These are phyloP conservation scores for Rhizoclosmatium globosum DNA, from an alignment of 192 early-diverging fungal species.

Conservation along the genomic window DNA sequence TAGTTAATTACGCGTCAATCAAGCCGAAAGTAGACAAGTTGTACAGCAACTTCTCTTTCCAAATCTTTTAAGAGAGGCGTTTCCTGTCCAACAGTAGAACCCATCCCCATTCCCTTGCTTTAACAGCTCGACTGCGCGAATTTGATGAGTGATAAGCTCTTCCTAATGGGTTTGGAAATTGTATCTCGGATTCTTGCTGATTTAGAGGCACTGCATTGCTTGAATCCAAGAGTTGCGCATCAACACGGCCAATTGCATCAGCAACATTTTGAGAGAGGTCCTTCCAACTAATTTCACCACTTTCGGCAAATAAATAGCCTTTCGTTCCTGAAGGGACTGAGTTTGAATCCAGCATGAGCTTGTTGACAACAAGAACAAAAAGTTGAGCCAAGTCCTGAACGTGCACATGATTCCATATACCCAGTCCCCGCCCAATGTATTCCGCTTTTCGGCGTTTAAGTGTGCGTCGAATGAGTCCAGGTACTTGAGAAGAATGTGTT, in stretches of 20 bases:
- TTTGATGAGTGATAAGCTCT: slow-evolving; percentile 6
- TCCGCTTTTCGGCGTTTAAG: slow-evolving; percentile 11
- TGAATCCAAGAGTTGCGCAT: neutral
- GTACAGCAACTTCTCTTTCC: slow-evolving; percentile 5
- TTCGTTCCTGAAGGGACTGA: neutral
- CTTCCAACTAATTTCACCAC: slow-evolving; percentile 11
- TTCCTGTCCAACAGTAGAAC: neutral
- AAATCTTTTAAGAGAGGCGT: slow-evolving; percentile 1
- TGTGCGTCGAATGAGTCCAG: slow-evolving; percentile 28
- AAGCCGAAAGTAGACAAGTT: neutral
- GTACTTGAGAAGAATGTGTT: slow-evolving; percentile 40
- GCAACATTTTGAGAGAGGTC: slow-evolving; percentile 6
- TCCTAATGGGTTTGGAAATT: neutral
- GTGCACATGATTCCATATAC: slow-evolving; percentile 40
- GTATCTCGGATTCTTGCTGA: neutral
- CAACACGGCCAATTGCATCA: neutral
- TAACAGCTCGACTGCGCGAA: slow-evolving; percentile 17
- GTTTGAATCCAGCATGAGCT: neutral
- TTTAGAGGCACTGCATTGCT: neutral
- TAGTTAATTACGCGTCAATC: no score
- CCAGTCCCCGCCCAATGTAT: slow-evolving; percentile 36
- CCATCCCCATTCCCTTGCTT: slow-evolving; percentile 1
- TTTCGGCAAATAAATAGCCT: slow-evolving; percentile 12
- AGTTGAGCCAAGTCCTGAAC: slow-evolving; percentile 30
- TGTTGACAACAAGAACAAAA: neutral